Evolutionary conservation across 1,284 basidiomycete species (phyloP).

Genomic region (Fomitopsis pinicola): DNA sequence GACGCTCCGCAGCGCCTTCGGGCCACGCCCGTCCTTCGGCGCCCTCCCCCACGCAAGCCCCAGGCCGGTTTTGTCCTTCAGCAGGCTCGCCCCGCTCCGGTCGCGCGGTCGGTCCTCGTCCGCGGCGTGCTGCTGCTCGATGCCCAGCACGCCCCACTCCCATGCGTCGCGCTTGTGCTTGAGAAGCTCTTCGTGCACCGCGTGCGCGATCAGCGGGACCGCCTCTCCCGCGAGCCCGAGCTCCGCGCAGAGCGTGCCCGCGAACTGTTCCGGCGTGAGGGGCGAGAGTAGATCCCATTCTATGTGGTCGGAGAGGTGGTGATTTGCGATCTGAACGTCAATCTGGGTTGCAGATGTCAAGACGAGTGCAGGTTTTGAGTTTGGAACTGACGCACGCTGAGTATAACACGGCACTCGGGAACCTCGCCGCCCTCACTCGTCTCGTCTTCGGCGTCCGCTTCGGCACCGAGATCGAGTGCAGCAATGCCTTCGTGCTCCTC

Average conservation of each 20-base stretch:
- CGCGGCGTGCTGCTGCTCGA: slow-evolving; percentile 31
- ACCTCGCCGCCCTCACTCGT: slow-evolving; percentile 52
- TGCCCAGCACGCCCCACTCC: slow-evolving; percentile 85
- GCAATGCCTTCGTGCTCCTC: slow-evolving; percentile 85
- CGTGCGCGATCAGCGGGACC: slow-evolving; percentile 84
- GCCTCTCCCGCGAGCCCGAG: slow-evolving; percentile 89
- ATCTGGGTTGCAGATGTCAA: slow-evolving; percentile 50
- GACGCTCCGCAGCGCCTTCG: slow-evolving; percentile 80
- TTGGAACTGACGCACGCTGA: slow-evolving; percentile 60
- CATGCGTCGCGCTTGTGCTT: slow-evolving; percentile 94
- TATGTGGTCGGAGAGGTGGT: slow-evolving; percentile 91
- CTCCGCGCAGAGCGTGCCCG: slow-evolving; percentile 78
- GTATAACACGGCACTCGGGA: slow-evolving; percentile 84
- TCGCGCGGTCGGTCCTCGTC: slow-evolving; percentile 35
- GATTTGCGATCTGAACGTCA: slow-evolving; percentile 93
- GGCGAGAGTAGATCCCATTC: slow-evolving; percentile 97
- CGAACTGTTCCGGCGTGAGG: slow-evolving; percentile 87
- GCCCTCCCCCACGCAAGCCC: slow-evolving; percentile 68
- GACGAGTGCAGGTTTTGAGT: not conserved
- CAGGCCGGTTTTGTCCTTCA: slow-evolving; percentile 78
- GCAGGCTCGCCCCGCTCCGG: slow-evolving; percentile 44
- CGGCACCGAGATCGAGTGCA: slow-evolving; percentile 46
- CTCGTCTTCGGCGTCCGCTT: slow-evolving; percentile 31
- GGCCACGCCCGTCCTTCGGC: slow-evolving; percentile 69
- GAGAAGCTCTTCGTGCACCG: slow-evolving; percentile 91